phyloP scores from a whole-genome alignment of 129 eudicot species.

The Arctium minus region DNA sequence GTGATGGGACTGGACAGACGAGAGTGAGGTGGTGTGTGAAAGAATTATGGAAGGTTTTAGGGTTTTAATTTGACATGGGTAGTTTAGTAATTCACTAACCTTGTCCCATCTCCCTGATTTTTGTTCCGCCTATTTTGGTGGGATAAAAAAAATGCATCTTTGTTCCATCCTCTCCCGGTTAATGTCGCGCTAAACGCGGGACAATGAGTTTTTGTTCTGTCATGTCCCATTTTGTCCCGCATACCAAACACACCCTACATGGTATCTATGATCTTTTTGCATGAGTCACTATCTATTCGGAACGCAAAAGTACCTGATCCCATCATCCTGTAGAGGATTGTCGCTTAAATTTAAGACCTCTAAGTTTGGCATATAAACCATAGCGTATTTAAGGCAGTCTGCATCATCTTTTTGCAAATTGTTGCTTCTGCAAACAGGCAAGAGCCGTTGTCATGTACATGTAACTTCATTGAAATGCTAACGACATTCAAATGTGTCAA shows the following conservation, averaged over 20 bases:
- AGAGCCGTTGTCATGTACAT: not conserved
- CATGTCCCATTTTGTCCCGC: too few species aligned
- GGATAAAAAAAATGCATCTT: too few species aligned
- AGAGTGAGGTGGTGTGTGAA: not conserved
- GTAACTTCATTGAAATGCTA: not conserved
- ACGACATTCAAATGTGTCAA: not conserved
- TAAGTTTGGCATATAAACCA: slow-evolving; percentile 64
- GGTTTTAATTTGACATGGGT: not conserved
- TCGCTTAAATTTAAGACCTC: slow-evolving; percentile 70
- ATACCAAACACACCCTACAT: not conserved
- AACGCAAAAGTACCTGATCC: slow-evolving; percentile 49
- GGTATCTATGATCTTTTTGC: not conserved
- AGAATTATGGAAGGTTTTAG: not conserved
- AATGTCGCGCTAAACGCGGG: too few species aligned
- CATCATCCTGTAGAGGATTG: slow-evolving; percentile 61
- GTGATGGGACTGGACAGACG: not conserved
- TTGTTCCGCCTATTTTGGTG: not conserved
- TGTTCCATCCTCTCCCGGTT: too few species aligned
- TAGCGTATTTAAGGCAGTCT: slow-evolving; percentile 58
- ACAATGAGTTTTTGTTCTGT: not conserved
- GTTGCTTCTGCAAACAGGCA: slow-evolving; percentile 45
- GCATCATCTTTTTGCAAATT: slow-evolving; percentile 53
- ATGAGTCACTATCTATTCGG: not conserved
- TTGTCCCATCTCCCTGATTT: not conserved
- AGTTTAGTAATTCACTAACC: not conserved